phyloP scores from a whole-genome alignment of 139 green algal genomes.

The Closterium sp. region DNA sequence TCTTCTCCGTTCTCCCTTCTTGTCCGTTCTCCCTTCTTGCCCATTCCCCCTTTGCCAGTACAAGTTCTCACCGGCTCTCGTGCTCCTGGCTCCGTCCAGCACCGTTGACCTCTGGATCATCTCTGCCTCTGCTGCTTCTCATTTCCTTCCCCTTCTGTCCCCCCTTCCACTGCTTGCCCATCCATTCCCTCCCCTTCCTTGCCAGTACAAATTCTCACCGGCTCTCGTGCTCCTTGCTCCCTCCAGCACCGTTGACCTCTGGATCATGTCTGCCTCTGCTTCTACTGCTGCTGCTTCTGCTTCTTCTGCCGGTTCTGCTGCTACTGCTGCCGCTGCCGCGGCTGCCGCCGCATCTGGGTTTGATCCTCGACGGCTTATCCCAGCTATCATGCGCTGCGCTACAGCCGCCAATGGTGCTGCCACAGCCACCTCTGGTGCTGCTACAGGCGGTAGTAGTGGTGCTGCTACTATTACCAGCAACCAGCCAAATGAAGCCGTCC shows the following conservation, averaged over 20 bases:
- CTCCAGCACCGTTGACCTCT: conserved; percentile 68
- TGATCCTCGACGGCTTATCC: conserved; percentile 67
- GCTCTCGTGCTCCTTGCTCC: conserved; percentile 68
- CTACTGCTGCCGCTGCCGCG: neutral
- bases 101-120: too few species aligned
- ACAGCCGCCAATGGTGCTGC: neutral
- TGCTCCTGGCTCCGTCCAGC: too few species aligned
- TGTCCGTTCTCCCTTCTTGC: neutral
- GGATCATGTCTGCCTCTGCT: conserved; percentile 56
- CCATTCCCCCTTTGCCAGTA: too few species aligned
- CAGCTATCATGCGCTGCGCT: conserved; percentile 74
- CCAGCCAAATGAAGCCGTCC: conserved; percentile 47
- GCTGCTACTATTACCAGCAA: neutral
- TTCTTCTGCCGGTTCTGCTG: neutral
- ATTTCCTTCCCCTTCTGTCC: neutral
- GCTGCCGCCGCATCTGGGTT: neutral
- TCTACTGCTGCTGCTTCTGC: neutral
- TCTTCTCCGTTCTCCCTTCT: neutral
- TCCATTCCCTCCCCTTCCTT: conserved; percentile 42
- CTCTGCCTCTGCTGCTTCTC: neutral
- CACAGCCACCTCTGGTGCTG: neutral
- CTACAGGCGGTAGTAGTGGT: too few species aligned
- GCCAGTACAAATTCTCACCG: conserved; percentile 81
- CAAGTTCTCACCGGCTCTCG: too few species aligned
- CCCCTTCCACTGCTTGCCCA: neutral